Conservation (phyloP, 805 yeast species). For the Scheffersomyces coipomensis region DNA sequence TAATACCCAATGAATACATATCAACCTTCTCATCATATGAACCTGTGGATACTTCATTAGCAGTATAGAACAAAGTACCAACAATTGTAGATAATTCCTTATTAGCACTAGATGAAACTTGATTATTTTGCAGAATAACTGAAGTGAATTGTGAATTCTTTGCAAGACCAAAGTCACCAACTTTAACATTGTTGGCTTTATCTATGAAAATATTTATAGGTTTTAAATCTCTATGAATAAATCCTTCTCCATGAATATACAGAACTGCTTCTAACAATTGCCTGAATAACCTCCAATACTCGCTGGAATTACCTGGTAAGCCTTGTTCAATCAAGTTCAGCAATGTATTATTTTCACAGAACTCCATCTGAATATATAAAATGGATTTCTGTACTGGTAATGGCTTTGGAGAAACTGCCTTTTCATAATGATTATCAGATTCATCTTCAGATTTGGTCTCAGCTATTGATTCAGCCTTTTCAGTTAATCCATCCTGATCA, state of each 20-base stretch:
- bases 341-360: constrained; percentile 92
- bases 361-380: constrained; percentile 95
- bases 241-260: constrained; percentile 90
- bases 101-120: constrained; percentile 28
- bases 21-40: constrained; percentile 93
- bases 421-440: not conserved
- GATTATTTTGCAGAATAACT: constrained; percentile 36
- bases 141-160: constrained; percentile 67
- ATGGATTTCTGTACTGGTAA: constrained; percentile 45
- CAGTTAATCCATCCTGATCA: constrained; percentile 1
- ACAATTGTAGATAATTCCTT: constrained; percentile 89
- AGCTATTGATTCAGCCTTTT: not conserved
- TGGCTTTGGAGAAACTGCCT: constrained; percentile 17
- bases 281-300: constrained; percentile 86
- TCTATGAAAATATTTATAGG: constrained; percentile 97
- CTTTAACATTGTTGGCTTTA: constrained; percentile 80
- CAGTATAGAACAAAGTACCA: constrained; percentile 93
- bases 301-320: constrained; percentile 65
- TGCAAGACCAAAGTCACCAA: constrained; percentile 97
- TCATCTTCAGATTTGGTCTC: not conserved
- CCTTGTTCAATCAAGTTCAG: constrained; percentile 77
- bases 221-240: constrained; percentile 91
- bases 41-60: constrained; percentile 79
- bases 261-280: constrained; percentile 87
- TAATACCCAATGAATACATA: constrained; percentile 91